Percentiles rank a stretch among this genome's conserved stretches.
Evolutionary conservation across 768 basidiomycete genomes (phyloP).

Genomic region (Mrakia frigida): DNA sequence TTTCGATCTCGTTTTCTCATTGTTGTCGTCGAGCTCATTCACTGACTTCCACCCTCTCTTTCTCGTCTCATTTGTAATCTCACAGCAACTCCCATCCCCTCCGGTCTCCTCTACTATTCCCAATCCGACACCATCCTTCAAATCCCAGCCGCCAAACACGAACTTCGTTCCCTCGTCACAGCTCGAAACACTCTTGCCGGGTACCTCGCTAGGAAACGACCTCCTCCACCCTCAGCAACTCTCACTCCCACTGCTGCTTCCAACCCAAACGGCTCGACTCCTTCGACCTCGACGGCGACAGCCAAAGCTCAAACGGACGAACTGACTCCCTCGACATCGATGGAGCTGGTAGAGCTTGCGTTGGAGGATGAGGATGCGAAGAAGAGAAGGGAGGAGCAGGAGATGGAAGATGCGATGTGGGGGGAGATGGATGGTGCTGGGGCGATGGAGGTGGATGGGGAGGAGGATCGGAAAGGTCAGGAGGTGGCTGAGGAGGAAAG

Average conservation of each 20-base stretch:
- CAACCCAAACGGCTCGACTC: background rate
- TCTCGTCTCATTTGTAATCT: background rate
- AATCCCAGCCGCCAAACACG: conserved; percentile 73
- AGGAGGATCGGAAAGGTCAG: too few relatives aligned
- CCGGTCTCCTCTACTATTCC: conserved; percentile 89
- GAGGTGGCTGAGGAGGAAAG: conserved; percentile 30
- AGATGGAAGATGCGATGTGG: conserved; percentile 1
- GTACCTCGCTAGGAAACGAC: conserved; percentile 51
- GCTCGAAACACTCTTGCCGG: conserved; percentile 78
- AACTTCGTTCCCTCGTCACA: conserved; percentile 74
- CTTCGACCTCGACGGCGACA: background rate
- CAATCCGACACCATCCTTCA: conserved; percentile 80
- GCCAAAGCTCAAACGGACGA: background rate
- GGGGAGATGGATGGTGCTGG: conserved; percentile 23
- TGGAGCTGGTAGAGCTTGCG: background rate
- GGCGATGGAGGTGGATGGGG: conserved; percentile 28
- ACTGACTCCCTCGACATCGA: background rate
- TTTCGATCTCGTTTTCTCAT: too few relatives aligned
- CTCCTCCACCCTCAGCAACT: conserved; percentile 15
- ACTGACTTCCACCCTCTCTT: too few relatives aligned
- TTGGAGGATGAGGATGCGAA: background rate
- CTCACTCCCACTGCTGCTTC: background rate
- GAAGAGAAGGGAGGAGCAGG: background rate
- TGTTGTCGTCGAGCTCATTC: too few relatives aligned
- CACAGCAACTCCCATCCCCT: conserved; percentile 62